Evolutionary conservation across 345 rosid genomes (phyloP).

Genomic region (Gossypium turneri): DNA sequence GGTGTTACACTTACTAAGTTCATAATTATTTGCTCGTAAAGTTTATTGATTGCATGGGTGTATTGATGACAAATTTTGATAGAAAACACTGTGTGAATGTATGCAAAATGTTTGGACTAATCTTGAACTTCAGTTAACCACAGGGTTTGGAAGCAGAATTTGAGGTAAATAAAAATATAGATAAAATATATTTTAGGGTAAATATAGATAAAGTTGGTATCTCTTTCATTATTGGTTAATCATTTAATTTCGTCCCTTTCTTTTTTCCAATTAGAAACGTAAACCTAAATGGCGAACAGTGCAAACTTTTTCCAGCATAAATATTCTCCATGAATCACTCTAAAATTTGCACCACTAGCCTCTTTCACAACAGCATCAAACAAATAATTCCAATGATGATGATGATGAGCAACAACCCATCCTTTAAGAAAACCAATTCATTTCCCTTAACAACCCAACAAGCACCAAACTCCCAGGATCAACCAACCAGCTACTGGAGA

Average conservation of each 20-base stretch:
- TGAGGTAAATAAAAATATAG: too few species aligned
- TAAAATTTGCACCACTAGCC: not conserved
- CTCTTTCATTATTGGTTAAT: not conserved
- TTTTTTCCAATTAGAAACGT: too few species aligned
- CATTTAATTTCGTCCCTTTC: not conserved
- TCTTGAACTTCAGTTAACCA: too few species aligned
- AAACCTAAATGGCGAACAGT: not conserved
- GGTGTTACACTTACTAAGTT: too few species aligned
- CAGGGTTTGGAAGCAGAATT: too few species aligned
- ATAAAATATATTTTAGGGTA: too few species aligned
- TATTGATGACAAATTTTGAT: too few species aligned
- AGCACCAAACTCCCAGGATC: constrained; percentile 16
- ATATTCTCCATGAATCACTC: constrained; percentile 21
- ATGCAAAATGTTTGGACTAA: too few species aligned
- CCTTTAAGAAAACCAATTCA: constrained; percentile 21
- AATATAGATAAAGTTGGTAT: too few species aligned
- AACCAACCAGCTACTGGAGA: not conserved
- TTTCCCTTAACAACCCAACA: constrained; percentile 1
- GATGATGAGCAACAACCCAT: constrained; percentile 16
- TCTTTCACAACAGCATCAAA: not conserved
- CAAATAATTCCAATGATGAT: not conserved
- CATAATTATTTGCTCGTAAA: too few species aligned
- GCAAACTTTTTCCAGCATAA: constrained; percentile 27
- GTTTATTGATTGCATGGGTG: too few species aligned
- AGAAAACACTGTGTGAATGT: too few species aligned